Percentiles rank a stretch among this genome's conserved stretches.
Evolutionary conservation across 495 filamentous ascomycete genomes (phyloP).

Genomic region (Massariosphaeria phaeospora): DNA sequence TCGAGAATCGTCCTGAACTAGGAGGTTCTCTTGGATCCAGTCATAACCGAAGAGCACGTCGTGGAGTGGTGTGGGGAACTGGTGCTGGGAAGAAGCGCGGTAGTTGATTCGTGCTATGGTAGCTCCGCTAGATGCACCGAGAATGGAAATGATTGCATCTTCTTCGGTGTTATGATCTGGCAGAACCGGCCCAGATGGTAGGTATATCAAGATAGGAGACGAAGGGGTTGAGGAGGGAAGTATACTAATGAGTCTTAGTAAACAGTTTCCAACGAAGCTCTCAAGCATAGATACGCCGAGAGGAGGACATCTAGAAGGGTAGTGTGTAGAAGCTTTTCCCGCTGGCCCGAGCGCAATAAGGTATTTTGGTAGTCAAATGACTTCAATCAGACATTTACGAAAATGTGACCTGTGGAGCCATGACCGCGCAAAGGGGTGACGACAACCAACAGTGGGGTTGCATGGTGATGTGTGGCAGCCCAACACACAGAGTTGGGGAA

Average conservation of each 20-base stretch:
- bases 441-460: too few species aligned
- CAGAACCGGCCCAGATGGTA: slow-evolving; percentile 34
- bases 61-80: slow-evolving; percentile 43
- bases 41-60: slow-evolving; percentile 44
- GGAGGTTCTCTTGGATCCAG: slow-evolving; percentile 42
- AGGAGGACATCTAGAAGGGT: too few species aligned
- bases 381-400: too few species aligned
- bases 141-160: slow-evolving; percentile 12
- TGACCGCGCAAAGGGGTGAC: too few species aligned
- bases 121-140: slow-evolving; percentile 28
- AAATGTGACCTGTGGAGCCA: too few species aligned
- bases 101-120: slow-evolving; percentile 42
- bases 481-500: too few species aligned
- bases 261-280: too few species aligned
- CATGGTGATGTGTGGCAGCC: too few species aligned
- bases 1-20: slow-evolving; percentile 2
- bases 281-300: too few species aligned
- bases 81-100: slow-evolving; percentile 28
- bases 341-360: too few species aligned
- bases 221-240: slow-evolving; percentile 6
- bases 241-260: slow-evolving; percentile 25
- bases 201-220: slow-evolving; percentile 39
- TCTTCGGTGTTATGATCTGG: slow-evolving; percentile 11
- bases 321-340: too few species aligned
- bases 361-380: too few species aligned